Base-by-base conservation (phyloP, 495 filamentous ascomycete genomes). In the Hapsidospora chrysogenum region DNA sequence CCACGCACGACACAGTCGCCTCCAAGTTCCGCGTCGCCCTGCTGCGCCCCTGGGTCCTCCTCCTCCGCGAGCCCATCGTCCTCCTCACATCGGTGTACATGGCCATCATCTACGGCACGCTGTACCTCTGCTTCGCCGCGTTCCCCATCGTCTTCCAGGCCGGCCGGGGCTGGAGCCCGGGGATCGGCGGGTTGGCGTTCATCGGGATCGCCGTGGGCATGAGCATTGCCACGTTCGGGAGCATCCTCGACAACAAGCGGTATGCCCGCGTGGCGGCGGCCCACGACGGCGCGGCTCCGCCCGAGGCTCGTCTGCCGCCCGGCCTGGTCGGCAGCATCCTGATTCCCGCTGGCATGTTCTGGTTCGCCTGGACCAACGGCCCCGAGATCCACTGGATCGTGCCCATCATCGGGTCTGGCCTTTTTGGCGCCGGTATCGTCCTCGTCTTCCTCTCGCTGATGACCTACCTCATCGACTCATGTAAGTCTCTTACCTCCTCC, bases 41-140 rank as follows among this genome's bases (percentile, higher is more conserved):
- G 1, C 70, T 74, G 22, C 67, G 85, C 6, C 85, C 85, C 0
- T 78, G 85, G 48, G 57, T 79, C 17, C 66, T 96, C 10, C 66
- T 96, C 21, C 61, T 77, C 35, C 49, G 72, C 35, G 87, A 94
- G 56, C 83, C 81, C 15, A 94, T 95, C 64, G 78, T 83, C 30
- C 52, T 85, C 30, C 67, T 80, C 31, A 66, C 82, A 5, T 84
- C 80, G 44, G 58, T 85, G 9, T 81, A 85, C 46, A 49, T 80
- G 19, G 80, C 84, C 14, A 69, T 93, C 35, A 51, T 93, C 25
- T 68, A 93, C 42, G 87, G 84, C 25, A 82, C 85, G 9, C 55
- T 94, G 1, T 94, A 96, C 51, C 65, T 94, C 19, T 79, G 89
- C 51, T 92, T 96, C 49, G 81, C 80, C 17, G 84, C 85, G 3